Evolutionary conservation across 2,329 filamentous ascomycete species (phyloP).

Genomic region (Hypocreales sp.): DNA sequence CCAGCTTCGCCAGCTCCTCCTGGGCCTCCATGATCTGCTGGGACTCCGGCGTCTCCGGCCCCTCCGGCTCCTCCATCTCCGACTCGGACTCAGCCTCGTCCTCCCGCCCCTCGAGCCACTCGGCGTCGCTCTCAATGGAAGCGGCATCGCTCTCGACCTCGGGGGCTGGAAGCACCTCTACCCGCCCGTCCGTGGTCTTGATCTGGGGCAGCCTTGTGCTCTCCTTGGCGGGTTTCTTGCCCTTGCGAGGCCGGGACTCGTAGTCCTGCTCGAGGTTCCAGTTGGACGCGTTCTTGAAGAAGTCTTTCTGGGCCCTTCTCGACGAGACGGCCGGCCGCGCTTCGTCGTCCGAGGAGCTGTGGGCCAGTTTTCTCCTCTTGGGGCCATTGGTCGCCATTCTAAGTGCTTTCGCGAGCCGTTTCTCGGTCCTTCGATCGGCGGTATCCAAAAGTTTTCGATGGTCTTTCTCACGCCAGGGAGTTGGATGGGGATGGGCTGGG

Average conservation of each 20-base stretch:
- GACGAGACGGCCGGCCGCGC: conserved; percentile 14
- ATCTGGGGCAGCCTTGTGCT: conserved; percentile 61
- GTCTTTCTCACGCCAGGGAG: no score
- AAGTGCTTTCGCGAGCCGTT: no score
- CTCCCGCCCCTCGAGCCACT: conserved; percentile 47
- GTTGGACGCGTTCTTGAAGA: conserved; percentile 58
- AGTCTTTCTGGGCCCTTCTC: conserved; percentile 40
- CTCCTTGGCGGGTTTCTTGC: conserved; percentile 57
- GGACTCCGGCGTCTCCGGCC: conserved; percentile 53
- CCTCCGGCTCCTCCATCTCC: conserved; percentile 33
- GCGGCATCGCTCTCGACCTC: conserved; percentile 47
- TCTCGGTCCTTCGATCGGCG: no score
- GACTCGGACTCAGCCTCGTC: conserved; percentile 33
- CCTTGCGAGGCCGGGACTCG: conserved; percentile 64
- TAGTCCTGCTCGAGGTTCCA: conserved; percentile 93
- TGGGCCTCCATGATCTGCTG: conserved; percentile 78
- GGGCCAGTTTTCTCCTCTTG: conserved; percentile 44
- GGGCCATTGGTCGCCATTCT: conserved; percentile 32
- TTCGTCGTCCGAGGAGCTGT: conserved; percentile 31
- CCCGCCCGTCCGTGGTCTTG: conserved; percentile 63
- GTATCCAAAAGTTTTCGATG: no score
- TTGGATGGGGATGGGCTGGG: no score
- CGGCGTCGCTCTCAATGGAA: conserved; percentile 40
- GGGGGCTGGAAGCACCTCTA: conserved; percentile 43
- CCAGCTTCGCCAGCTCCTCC: conserved; percentile 79